Evolutionary conservation across 768 basidiomycete species (phyloP), one percentile per base, ranked within the genome.

Genomic region (Piloderma croceum): DNA sequence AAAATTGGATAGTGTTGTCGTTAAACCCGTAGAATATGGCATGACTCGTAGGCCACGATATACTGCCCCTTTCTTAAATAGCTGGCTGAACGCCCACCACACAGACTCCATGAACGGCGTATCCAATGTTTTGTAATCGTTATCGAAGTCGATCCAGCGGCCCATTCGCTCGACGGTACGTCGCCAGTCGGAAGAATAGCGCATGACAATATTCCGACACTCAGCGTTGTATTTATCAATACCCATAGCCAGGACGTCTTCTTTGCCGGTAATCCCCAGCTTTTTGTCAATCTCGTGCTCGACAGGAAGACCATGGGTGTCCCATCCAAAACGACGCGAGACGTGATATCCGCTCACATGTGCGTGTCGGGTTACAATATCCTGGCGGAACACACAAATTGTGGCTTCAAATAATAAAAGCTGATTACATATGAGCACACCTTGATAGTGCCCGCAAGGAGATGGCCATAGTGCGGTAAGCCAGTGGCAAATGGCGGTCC

Each of bases 251-350:
- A 98, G 73, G 31, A 99, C 96, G 59, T 99, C 96, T 34, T 80
- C 89, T 58, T 87, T 89, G 19, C 90, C 81, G 23, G 84, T 92
- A 69, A 98, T 96, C 29, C 80, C 80, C 34, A 98, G 74, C 53
- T 77, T 83, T 70, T 97, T 98, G 74, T 99, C 96, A 68, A 99
- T 99, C 70, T 96, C 90, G 68, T 97, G 93, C 63, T 99, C 96
- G 57, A 99, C 92, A 24, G 94, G 96, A 20, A 99, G 79, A 38
- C 94, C 94, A 65, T 99, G 94, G 4, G 93, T 97, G 65, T 98
- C 94, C 94, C 94, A 98, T 39, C 94, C 94, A 59, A 98, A 98
- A 38, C 94, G 80, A 43, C 94, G 82, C 42, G 83, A 76, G 51
- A 98, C 94, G 57, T 97, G 86, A 62, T 79, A 83, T 5, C 94